Evolutionary conservation across 352 stramenopile genomes (phyloP), one percentile per base, ranked within the genome.

Genomic region (Sclerospora graminicola): DNA sequence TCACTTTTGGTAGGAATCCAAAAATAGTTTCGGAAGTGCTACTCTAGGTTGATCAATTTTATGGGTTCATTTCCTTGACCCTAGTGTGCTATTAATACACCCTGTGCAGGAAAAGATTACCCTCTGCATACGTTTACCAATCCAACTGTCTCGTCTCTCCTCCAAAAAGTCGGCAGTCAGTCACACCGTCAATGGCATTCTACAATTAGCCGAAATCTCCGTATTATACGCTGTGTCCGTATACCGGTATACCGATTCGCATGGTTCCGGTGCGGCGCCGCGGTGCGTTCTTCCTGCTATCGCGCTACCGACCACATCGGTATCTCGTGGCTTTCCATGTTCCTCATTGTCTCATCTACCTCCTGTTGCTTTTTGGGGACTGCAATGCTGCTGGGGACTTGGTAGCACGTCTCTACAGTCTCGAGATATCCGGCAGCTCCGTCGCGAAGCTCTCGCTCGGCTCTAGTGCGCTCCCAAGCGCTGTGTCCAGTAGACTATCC

Each of bases 321-420:
- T 32, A 16, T 5, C 53, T 29, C 34, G 23, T 40, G 11, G 16
- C 37, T 10, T 11, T 31, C 7, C 11, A 20, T 27, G 4, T 16
- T 13, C 5, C 30, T 5, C 37, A 65, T 2, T 49, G 36, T 42
- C 51, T 55, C 10, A n/a, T 49, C 15, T 50, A 27, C 36, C 48
- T 61, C 0, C 32, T 57, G 23, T 30, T 60, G 18, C 43, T 48
- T 1, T 29, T 26, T 0, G 16, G 29, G 11, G 36, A 33, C 37
- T 48, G 28, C 5, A 24, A 27, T 16, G 63, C 54, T 37, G 57
- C 57, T 10, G 60, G 57, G 38, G 70, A 86, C 54, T 60, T 86
- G 45, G 70, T 77, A 31, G 60, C 56, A 14, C 63, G 67, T 7
- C 58, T 84, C 15, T 83, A 79, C 60, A 37, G 56, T 29, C 44